Percentiles rank a stretch among this genome's conserved stretches.
Conservation (phyloP, 2,329 filamentous ascomycete species). For the Colletotrichum sublineola region DNA sequence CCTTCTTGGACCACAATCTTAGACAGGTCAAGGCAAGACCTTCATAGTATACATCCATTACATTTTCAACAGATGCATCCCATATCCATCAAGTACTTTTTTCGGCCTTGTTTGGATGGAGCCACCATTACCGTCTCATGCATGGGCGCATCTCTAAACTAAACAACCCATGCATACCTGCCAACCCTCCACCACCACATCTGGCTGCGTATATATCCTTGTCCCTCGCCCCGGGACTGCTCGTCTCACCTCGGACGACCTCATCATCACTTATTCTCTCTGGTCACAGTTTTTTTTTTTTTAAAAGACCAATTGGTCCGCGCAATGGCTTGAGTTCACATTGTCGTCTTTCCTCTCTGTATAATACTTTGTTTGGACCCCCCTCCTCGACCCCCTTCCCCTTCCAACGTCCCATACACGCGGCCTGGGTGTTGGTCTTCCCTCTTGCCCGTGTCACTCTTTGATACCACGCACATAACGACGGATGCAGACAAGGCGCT, state of each 20-base stretch:
- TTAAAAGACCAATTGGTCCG: constrained; percentile 52
- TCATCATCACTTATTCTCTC: constrained; percentile 46
- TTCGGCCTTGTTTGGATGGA: constrained; percentile 37
- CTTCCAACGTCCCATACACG: constrained; percentile 42
- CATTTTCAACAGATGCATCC: constrained; percentile 25
- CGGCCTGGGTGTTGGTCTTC: constrained; percentile 40
- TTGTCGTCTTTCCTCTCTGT: constrained; percentile 40
- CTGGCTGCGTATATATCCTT: constrained; percentile 62
- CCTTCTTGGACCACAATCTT: constrained; percentile 38
- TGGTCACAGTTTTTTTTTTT: constrained; percentile 48
- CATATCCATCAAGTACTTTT: constrained; percentile 33
- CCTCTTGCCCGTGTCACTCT: constrained; percentile 41
- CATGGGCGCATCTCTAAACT: constrained; percentile 42
- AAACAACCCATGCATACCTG: constrained; percentile 31
- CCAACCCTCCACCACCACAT: constrained; percentile 35
- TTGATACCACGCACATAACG: constrained; percentile 31
- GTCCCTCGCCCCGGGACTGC: constrained; percentile 54
- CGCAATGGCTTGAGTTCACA: constrained; percentile 54
- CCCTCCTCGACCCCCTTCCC: constrained; percentile 43
- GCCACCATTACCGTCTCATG: constrained; percentile 38
- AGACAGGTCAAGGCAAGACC: constrained; percentile 24
- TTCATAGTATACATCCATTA: constrained; percentile 35
- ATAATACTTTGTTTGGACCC: constrained; percentile 49
- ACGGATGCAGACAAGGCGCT: constrained; percentile 35
- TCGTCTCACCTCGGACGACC: constrained; percentile 45